Evolutionary conservation across 495 filamentous ascomycete genomes (phyloP), one percentile per base, ranked within the genome.

Genomic region (Daldinia loculata): DNA sequence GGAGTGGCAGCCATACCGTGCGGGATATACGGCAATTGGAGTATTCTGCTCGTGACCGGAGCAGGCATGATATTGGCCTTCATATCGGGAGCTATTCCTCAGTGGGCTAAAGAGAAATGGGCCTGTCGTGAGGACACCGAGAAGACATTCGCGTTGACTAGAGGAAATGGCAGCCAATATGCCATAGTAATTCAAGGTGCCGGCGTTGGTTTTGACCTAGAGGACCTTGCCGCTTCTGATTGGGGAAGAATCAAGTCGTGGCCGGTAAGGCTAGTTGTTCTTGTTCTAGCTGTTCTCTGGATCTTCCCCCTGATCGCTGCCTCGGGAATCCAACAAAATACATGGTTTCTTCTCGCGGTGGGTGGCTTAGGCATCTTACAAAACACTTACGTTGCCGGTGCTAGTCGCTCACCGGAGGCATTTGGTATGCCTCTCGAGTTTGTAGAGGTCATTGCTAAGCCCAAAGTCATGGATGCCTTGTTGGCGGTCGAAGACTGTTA

Each of bases 61-160:
- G 65, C 45, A 4, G 86, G 81, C 5, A 86, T 69, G 8, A 6
- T 79, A 3, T 72, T 87, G 3, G 75, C 79, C 4, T 75, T 80
- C 17, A 43, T 70, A 1, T 72, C 77, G 0, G 84, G 80, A 0
- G 50, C 65, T 1, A 56, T 86, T 15, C 77, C 77, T 5, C 84
- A 88, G 59, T 88, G 83, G 85, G 70, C 60, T 29, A 57, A 70
- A n/a, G 86, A 88, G 76, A 87, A 85, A 70, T 84, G 82, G 81
- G 75, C 80, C 2, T 82, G 81, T 68, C 81, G 81, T 8, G 38
- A 60, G 17, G 59, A 62, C 14, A 43, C 60, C 12, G 73, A 72
- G 2, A 76, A 80, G 56, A 81, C 68, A 2, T 71, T 81, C 32
- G 67, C 75, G 0, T 41, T 86, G 29, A 86, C 82, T 4, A 65